These are phyloP conservation scores for Blastocladiella emersonii DNA, from an alignment of 371 early-diverging fungal species.

Conservation along the genomic window DNA sequence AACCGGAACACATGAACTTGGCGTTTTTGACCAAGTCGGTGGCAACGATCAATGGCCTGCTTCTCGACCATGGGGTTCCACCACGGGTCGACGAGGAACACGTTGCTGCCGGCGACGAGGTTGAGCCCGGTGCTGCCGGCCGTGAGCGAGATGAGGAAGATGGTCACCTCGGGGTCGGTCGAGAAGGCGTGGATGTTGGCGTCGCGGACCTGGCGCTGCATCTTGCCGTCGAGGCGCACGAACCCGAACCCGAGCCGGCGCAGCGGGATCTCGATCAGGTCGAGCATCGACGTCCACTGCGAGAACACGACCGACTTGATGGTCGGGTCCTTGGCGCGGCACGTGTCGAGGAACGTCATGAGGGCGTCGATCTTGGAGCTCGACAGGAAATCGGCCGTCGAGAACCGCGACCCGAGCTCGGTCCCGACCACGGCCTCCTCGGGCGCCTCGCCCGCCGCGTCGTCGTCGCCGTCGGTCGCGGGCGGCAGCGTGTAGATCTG, in stretches of 20 bases:
- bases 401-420: not conserved
- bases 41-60: not conserved
- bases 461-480: not conserved
- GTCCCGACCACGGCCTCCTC: not conserved
- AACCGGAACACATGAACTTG: not conserved
- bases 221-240: slow-evolving; percentile 10
- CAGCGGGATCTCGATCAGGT: slow-evolving; percentile 9
- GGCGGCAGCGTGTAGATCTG: not conserved
- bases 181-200: slow-evolving; percentile 2
- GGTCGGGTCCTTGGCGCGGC: not conserved
- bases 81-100: slow-evolving; percentile 1
- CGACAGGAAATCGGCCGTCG: not conserved
- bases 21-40: slow-evolving; percentile 1
- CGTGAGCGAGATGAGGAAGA: not conserved
- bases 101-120: not conserved
- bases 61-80: slow-evolving; percentile 2
- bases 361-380: slow-evolving; percentile 9
- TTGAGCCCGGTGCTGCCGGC: not conserved
- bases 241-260: slow-evolving; percentile 2
- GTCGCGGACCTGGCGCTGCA: slow-evolving; percentile 7
- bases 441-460: not conserved
- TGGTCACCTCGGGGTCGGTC: not conserved
- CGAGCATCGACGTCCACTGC: slow-evolving; percentile 9
- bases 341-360: slow-evolving; percentile 3
- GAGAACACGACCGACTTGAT: slow-evolving; percentile 6